Conservation (phyloP, 2,329 filamentous ascomycete genomes). For the Fusarium neocosmosporiellum region DNA sequence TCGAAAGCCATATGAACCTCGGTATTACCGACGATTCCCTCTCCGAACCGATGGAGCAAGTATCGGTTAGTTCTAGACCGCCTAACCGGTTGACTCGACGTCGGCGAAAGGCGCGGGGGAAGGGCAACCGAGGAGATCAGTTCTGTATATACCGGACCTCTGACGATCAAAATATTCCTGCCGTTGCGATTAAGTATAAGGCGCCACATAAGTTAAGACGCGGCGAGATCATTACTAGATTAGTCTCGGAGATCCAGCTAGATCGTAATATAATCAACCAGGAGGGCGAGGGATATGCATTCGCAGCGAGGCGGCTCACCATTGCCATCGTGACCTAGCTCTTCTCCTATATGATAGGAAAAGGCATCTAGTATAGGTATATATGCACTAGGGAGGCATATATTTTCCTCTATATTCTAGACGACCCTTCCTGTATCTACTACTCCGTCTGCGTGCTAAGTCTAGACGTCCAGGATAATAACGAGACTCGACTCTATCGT, state of each 20-base stretch:
- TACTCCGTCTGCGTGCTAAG: background rate
- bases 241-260: background rate
- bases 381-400: background rate
- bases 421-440: background rate
- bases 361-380: background rate
- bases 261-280: slow-evolving; percentile 48
- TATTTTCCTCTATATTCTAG: background rate
- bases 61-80: background rate
- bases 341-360: background rate
- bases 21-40: slow-evolving; percentile 37
- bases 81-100: background rate
- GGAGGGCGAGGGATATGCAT: slow-evolving; percentile 45
- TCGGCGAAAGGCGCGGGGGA: slow-evolving; percentile 38
- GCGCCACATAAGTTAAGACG: background rate
- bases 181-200: background rate
- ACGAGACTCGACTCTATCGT: background rate
- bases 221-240: background rate
- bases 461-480: background rate
- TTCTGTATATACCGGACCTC: background rate
- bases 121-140: slow-evolving; percentile 38
- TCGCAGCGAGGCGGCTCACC: slow-evolving; percentile 33
- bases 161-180: background rate
- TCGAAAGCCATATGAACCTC: slow-evolving; percentile 52
- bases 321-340: background rate
- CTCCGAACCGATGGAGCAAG: slow-evolving; percentile 38